phyloP scores from a whole-genome alignment of 371 early-diverging fungal species.

The Mucor velutinosus region DNA sequence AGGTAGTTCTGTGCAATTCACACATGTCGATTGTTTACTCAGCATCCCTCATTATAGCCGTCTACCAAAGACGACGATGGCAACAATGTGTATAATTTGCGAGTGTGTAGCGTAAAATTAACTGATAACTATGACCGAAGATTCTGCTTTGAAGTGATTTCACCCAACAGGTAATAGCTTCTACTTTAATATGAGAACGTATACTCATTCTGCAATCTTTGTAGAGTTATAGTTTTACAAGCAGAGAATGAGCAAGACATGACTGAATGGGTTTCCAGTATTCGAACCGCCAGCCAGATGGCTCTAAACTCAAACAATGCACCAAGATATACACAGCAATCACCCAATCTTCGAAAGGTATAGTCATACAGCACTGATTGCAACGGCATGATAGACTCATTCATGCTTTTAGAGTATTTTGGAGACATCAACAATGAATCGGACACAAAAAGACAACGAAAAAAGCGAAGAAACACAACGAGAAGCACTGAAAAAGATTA shows the following conservation, averaged over 20 bases:
- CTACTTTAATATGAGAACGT: neutral
- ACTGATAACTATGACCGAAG: conserved; percentile 72
- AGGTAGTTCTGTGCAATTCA: conserved; percentile 31
- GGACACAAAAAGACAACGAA: conserved; percentile 1
- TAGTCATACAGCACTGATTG: too few species aligned
- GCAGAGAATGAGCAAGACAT: conserved; percentile 81
- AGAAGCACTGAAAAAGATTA: conserved; percentile 32
- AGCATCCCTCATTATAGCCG: neutral
- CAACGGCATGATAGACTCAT: neutral
- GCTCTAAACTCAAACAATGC: conserved; percentile 65
- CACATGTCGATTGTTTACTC: neutral
- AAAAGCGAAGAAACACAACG: conserved; percentile 24
- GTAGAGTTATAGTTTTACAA: conserved; percentile 71
- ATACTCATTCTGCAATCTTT: too few species aligned
- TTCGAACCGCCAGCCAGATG: conserved; percentile 70
- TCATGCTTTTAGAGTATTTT: neutral
- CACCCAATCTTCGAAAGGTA: conserved; percentile 23
- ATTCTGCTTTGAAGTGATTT: conserved; percentile 85
- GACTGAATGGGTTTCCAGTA: conserved; percentile 78
- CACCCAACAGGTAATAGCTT: conserved; percentile 67
- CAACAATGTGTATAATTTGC: conserved; percentile 58
- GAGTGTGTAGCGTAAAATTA: conserved; percentile 79
- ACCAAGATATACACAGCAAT: conserved; percentile 30
- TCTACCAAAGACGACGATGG: conserved; percentile 45
- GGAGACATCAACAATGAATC: conserved; percentile 5